Percentiles rank a stretch among this genome's conserved stretches.
phyloP scores from a whole-genome alignment of 2,329 filamentous ascomycete species.

The Seiridium unicorne region DNA sequence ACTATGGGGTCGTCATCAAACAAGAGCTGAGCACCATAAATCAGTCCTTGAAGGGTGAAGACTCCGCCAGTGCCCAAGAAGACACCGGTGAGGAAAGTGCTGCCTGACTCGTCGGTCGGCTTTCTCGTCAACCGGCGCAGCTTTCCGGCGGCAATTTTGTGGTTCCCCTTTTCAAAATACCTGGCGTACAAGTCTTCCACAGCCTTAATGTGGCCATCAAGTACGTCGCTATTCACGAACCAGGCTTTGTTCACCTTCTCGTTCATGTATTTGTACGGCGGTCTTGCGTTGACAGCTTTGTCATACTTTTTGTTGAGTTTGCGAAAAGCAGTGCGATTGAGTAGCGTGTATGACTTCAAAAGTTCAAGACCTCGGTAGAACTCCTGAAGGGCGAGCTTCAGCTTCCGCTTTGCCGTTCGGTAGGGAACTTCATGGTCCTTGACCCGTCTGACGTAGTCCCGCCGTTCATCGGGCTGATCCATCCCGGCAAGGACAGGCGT shows the following conservation, averaged over 20 bases:
- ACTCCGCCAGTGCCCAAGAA: slow-evolving; percentile 67
- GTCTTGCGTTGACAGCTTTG: slow-evolving; percentile 79
- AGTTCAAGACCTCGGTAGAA: slow-evolving; percentile 91
- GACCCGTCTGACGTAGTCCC: slow-evolving; percentile 53
- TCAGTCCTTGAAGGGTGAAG: slow-evolving; percentile 64
- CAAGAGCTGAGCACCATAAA: slow-evolving; percentile 57
- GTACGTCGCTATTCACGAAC: slow-evolving; percentile 85
- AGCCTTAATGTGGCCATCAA: slow-evolving; percentile 76
- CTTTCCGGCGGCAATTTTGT: slow-evolving; percentile 86
- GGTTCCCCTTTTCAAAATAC: slow-evolving; percentile 92
- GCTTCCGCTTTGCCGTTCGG: slow-evolving; percentile 81
- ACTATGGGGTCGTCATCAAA: slow-evolving; percentile 46
- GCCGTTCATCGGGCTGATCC: slow-evolving; percentile 27
- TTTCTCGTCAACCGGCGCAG: slow-evolving; percentile 70
- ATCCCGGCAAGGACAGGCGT: slow-evolving; percentile 41
- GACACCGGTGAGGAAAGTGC: slow-evolving; percentile 61
- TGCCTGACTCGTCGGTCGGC: slow-evolving; percentile 53
- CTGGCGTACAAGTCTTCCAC: slow-evolving; percentile 91
- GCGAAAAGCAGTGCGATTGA: slow-evolving; percentile 90
- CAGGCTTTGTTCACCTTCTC: slow-evolving; percentile 88
- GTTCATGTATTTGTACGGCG: slow-evolving; percentile 77
- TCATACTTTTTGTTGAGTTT: slow-evolving; percentile 99
- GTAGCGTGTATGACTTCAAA: slow-evolving; percentile 83
- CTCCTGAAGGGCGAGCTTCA: slow-evolving; percentile 88
- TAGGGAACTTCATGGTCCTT: slow-evolving; percentile 69